Base-by-base conservation (phyloP, 495 filamentous ascomycete genomes). In the Thermothielavioides terrestris region DNA sequence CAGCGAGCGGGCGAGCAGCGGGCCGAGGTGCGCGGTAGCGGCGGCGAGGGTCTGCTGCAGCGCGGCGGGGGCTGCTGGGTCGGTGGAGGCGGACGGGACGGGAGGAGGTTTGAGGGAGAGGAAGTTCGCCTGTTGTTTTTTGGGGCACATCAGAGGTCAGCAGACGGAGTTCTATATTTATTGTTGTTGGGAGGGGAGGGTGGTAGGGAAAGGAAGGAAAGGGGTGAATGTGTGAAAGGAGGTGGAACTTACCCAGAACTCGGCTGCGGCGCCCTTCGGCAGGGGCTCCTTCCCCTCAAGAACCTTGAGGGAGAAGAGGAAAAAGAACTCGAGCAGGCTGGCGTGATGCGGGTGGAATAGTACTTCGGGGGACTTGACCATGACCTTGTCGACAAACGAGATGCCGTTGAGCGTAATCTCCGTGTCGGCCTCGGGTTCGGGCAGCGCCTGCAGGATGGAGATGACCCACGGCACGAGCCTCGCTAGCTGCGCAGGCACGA, bases 351-450 rank as follows among this genome's bases (percentile, higher is more conserved):
- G 64, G 18, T 63, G 64, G 50, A 82, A 70, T 18, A 89, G 67
- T 15, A 81, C 62, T 18, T 75, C 61, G 23, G 77, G 68, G 57
- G 89, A 83, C 55, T 76, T 81, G 4, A 77, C 74, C 44, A 92
- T 65, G 25, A 89, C 67, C 41, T 80, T 81, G 23, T 77, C 73
- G 26, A 86, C 63, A 53, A 92, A 81, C 35, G 86, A 80, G 50
- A 92, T 84, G 28, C 83, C 79, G 50, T 81, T 84, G 55, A 91
- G 81, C 3, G 85, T 74, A 22, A 94, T 75, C 58, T 95, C 89
- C 2, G 88, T 87, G 34, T 96, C 90, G 50, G 77, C 69, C 31
- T 76, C 69, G 11, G 81, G 79, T 23, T 75, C 77, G 50, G 79
- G 72, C 60, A 88, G 76, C 41, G 69, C 72, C 37, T 78, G 73